A percentile compares a stretch with the other conserved stretches of the same genome.
Conservation (phyloP, 2,329 filamentous ascomycete species). For the Phoma herbarum region DNA sequence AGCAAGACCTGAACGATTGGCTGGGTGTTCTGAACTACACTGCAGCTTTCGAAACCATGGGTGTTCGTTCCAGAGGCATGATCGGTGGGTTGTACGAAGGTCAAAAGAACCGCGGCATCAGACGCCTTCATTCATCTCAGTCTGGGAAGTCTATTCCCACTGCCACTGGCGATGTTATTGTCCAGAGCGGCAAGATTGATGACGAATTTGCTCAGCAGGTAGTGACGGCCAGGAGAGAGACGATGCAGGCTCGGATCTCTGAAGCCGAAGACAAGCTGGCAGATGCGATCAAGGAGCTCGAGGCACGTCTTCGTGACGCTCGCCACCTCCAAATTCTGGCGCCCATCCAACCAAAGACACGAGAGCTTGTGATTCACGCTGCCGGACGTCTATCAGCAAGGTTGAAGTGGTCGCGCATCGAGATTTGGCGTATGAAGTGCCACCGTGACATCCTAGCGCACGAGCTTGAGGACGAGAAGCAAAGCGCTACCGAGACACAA, state of each 20-base stretch:
- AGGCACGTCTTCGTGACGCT: slow-evolving; percentile 84
- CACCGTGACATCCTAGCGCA: slow-evolving; percentile 86
- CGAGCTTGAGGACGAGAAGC: slow-evolving; percentile 82
- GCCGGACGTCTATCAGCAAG: slow-evolving; percentile 86
- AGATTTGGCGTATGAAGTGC: slow-evolving; percentile 91
- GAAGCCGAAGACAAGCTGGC: slow-evolving; percentile 84
- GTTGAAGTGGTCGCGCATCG: slow-evolving; percentile 91
- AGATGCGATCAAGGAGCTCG: slow-evolving; percentile 77
- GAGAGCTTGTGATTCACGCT: slow-evolving; percentile 84
- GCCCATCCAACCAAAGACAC: slow-evolving; percentile 87
- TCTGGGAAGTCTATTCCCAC: slow-evolving; percentile 71
- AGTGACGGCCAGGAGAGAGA: slow-evolving; percentile 78
- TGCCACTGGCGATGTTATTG: slow-evolving; percentile 75
- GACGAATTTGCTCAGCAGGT: slow-evolving; percentile 87
- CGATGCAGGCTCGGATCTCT: slow-evolving; percentile 83
- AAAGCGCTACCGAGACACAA: slow-evolving; percentile 45
- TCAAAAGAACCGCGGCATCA: slow-evolving; percentile 75
- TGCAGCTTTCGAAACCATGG: slow-evolving; percentile 89
- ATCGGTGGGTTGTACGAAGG: slow-evolving; percentile 86
- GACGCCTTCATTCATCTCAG: slow-evolving; percentile 69
- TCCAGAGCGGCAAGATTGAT: slow-evolving; percentile 77
- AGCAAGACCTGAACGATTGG: slow-evolving; percentile 96
- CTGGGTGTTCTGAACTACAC: slow-evolving; percentile 95
- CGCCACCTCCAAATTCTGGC: slow-evolving; percentile 88
- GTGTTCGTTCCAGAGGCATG: slow-evolving; percentile 88